Conservation (phyloP, 148 eudicot species). For the Rhododendron griersonianum region DNA sequence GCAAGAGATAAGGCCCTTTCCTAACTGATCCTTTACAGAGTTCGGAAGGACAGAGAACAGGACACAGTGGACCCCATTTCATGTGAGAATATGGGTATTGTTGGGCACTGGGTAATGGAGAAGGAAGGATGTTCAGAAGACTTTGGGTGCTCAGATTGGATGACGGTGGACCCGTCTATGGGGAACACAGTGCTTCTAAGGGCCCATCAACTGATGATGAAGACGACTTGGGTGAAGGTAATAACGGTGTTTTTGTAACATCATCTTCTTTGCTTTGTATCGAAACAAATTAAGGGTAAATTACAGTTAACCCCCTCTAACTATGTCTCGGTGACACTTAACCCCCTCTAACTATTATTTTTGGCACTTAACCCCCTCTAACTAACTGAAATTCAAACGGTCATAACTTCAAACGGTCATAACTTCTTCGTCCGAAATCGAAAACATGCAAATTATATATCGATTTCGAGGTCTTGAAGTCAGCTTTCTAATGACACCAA, state of each 20-base stretch:
- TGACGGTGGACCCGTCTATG: slow-evolving; percentile 55
- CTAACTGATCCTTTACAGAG: slow-evolving; percentile 26
- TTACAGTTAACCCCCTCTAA: too few species aligned
- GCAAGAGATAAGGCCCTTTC: not conserved
- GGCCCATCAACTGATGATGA: slow-evolving; percentile 49
- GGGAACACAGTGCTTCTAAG: slow-evolving; percentile 32
- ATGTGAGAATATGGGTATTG: slow-evolving; percentile 31
- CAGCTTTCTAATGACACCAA: too few species aligned
- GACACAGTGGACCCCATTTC: slow-evolving; percentile 59
- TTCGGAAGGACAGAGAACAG: slow-evolving; percentile 46
- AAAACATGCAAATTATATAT: too few species aligned
- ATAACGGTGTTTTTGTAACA: not conserved
- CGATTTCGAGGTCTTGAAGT: too few species aligned
- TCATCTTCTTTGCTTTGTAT: not conserved
- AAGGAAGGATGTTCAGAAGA: slow-evolving; percentile 52
- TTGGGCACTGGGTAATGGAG: slow-evolving; percentile 59
- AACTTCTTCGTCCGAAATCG: too few species aligned
- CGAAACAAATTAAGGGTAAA: not conserved
- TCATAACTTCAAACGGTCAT: too few species aligned
- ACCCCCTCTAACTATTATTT: too few species aligned
- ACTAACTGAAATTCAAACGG: too few species aligned
- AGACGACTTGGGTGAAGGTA: slow-evolving; percentile 68
- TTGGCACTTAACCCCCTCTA: too few species aligned
- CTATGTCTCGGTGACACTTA: too few species aligned
- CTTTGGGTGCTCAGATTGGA: slow-evolving; percentile 57